Base-by-base conservation (phyloP, 2,329 filamentous ascomycete genomes). In the Calonectria leucothoes region DNA sequence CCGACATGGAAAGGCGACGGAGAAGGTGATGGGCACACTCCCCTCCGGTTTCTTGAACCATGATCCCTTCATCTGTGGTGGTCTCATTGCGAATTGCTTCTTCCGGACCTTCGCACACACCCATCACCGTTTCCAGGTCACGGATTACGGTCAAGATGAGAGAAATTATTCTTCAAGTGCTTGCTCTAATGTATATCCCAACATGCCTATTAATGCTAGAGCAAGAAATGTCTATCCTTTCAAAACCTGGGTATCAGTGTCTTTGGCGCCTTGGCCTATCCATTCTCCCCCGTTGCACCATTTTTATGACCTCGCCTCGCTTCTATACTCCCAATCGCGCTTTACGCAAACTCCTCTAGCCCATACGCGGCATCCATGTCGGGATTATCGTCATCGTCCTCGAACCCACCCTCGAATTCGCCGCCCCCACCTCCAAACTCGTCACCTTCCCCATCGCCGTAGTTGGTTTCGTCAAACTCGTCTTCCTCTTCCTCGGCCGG, bases 291-390 rank as follows among this genome's bases (percentile, higher is more conserved):
- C 27, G 14, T 11, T 35, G 27, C 29, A 49, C 29, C 63, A 10
- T 17, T 48, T 66, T 48, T 48, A n/a, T 51, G 57, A 31, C 48
- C 33, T 6, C 49, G 23, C n/a, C 66, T 31, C 25, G 57, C 20
- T 45, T 45, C 42, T 45, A 45, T 45, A 12, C 4, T 35, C 51
- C 23, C 25, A 23, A 6, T n/a, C 25, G 23, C 52, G 42, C 23
- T n/a, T 48, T 39, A 76, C 23, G 78, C 78, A 73, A 78, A 80
- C 68, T 80, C 78, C 25, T 65, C 65, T 35, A 84, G 68, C 4
- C 83, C 83, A 49, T 84, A 85, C 70, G 82, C 81, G 1, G 80
- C 83, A 72, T 85, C 84, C 82, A 85, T 82, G 4, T 83, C 82
- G 5, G 82, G 82, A 72, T 85, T 79, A 31, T 83, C 84, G 45